These are phyloP conservation scores for Uncinocarpus reesii DNA, from an alignment of 2,329 filamentous ascomycete genomes.

Conservation along the genomic window DNA sequence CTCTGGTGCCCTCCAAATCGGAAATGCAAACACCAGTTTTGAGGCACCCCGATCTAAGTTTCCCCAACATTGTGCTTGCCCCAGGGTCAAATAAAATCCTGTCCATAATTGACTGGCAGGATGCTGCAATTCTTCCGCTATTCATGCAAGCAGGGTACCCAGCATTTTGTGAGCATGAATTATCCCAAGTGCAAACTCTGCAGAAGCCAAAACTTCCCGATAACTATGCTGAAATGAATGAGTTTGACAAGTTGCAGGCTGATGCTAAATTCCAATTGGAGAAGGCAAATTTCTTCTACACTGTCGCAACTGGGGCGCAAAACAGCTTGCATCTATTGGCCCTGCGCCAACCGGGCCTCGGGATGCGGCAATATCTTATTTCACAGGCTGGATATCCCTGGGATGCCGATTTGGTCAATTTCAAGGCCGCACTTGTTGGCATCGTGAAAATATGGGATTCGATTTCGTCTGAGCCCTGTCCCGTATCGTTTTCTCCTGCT, in stretches of 20 bases:
- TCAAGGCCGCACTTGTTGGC: conserved; percentile 10
- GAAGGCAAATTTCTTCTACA: conserved; percentile 14
- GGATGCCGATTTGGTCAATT: conserved; percentile 16
- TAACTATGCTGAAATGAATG: conserved; percentile 5
- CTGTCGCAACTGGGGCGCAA: conserved; percentile 11
- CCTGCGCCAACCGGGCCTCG: conserved; percentile 1
- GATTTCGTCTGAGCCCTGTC: conserved; percentile 12
- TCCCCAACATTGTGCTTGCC: conserved; percentile 12
- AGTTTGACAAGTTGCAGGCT: conserved; percentile 4
- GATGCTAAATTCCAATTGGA: conserved; percentile 7
- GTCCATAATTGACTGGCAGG: conserved; percentile 15
- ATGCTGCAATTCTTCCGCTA: conserved; percentile 12
- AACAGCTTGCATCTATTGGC: conserved; percentile 9
- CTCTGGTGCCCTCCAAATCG: neutral
- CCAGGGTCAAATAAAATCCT: conserved; percentile 13
- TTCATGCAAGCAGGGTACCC: conserved; percentile 15
- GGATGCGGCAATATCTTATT: conserved; percentile 14
- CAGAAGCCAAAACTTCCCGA: conserved; percentile 7
- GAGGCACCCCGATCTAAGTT: conserved; percentile 13
- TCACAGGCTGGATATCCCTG: conserved; percentile 13
- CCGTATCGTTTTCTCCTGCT: conserved; percentile 7
- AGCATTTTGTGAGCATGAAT: conserved; percentile 13
- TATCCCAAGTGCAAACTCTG: conserved; percentile 3
- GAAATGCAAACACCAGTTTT: conserved; percentile 4
- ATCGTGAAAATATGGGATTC: conserved; percentile 5